A percentile compares a stretch with the other conserved stretches of the same genome.
Conservation (phyloP, 345 rosid genomes). For the Euphorbia pulcherrima region DNA sequence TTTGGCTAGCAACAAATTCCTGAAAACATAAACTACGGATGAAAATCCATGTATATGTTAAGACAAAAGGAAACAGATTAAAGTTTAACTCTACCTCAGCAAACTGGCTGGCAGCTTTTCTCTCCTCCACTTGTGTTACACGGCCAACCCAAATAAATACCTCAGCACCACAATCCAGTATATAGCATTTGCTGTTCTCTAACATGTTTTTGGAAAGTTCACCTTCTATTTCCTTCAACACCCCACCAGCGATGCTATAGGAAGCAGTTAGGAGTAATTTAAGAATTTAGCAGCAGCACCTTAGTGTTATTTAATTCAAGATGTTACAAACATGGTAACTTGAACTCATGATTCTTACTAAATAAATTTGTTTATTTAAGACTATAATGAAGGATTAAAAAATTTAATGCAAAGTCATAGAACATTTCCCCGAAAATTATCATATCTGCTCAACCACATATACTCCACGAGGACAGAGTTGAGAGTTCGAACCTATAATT, state of each 20-base stretch:
- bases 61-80: constrained; percentile 8
- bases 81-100: constrained; percentile 62
- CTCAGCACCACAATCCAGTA: constrained; percentile 82
- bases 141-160: constrained; percentile 98
- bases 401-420: not conserved
- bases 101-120: constrained; percentile 77
- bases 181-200: constrained; percentile 80
- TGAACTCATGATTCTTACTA: not conserved
- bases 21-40: constrained; percentile 36
- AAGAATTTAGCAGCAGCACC: constrained; percentile 25
- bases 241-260: constrained; percentile 63
- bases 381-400: not conserved
- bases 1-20: constrained; percentile 73
- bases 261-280: constrained; percentile 10
- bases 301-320: constrained; percentile 5
- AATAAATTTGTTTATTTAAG: not conserved
- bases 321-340: constrained; percentile 1
- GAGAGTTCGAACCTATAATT: not conserved
- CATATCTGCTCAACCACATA: not conserved
- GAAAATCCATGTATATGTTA: constrained; percentile 20
- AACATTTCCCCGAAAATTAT: constrained; percentile 6
- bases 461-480: not conserved
- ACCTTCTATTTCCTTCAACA: constrained; percentile 56
- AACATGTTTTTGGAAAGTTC: constrained; percentile 71
- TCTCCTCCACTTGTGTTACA: constrained; percentile 91